Base-by-base conservation (phyloP, 2,329 filamentous ascomycete genomes). In the Monosporascus sp. region DNA sequence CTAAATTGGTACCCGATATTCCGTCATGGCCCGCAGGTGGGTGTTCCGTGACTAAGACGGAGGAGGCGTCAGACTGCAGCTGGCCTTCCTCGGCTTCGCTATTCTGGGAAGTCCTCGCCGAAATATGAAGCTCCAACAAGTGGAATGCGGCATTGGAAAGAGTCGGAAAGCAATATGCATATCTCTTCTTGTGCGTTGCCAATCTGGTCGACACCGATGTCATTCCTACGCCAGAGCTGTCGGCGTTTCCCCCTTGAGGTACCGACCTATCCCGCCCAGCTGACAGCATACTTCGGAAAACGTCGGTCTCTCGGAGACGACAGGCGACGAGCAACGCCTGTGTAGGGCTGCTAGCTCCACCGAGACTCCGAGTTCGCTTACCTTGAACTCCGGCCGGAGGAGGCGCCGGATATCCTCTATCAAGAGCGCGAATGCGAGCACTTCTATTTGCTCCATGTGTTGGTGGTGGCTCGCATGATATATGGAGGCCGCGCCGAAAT, bases 401-500 rank as follows among this genome's bases (percentile, higher is more conserved):
- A 76, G 56, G 3, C 68, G 63, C 27, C 76, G 57, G 18, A 78
- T 57, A 56, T 77, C 74, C 51, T 77, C 75, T 42, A 77, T 57
- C 36, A 79, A 61, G 60, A 76, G 70, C 2, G 69, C 74, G 60
- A 78, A 78, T 1, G 75, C 76, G 39, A 76, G 65, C 6, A 78
- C 71, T 57, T 79, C 76, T 44, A 78, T 58, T 54, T 61, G 70
- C 60, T 79, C 74, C 9, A 78, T 54, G 2, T 62, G 56, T 20
- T 54, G 55, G 27, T 61, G 50, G 20, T 56, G 5, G 57, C 54
- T n/a, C 52, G 58, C 41, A 60, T 46, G 62, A 53, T 78, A 77
- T 15, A 77, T 65, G 1, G 74, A 77, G 1, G 75, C 75, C 1
- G 75, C 76, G 11, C 74, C 74, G 51, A 78, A 76, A 49, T 76